Evolutionary conservation across 257 asterid genomes (phyloP), one percentile per base, ranked within the genome.

Genomic region (Phtheirospermum japonicum): DNA sequence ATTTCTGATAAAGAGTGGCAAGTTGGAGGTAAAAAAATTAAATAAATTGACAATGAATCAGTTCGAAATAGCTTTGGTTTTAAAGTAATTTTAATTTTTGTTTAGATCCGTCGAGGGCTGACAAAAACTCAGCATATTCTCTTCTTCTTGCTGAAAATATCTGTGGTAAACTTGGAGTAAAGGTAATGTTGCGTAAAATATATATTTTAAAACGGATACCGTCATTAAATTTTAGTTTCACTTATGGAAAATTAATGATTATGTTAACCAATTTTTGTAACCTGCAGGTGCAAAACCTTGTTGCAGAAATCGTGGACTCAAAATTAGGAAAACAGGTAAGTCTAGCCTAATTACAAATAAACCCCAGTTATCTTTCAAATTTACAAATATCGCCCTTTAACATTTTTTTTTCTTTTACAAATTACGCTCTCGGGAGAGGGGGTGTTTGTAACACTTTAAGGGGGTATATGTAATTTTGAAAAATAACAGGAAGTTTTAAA

Each of bases 141-240:
- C 97, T 92, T 66, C 96, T 89, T 73, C 97, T 92, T 70, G 99
- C 99, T 67, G 99, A 92, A 80, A 82, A 68, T 63, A 86, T 89
- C 58, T 92, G 99, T 64, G 74, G 69, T 67, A 86, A 79, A 66
- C 86, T 79, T 67, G 88, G 95, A 33, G 86, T 86, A 75, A 87
- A 92, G 90, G 98, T 88, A 68, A 53, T 70, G 32, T 4, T 68
- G 62, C 57, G 65, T 20, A 9, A 56, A 14, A 54, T n/a, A 18
- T 39, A 5, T 13, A 12, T 14, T 46, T 48, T 6, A 1, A 18
- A 26, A n/a, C 36, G 46, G 13, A 20, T 37, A 16, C 32, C 34
- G 4, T 39, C 45, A 42, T 32, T 45, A n/a, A 60, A 48, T 54
- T 6, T 1, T 36, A 36, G 11, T 36, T 36, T 36, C 42, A 1